Evolutionary conservation across 305 asterid species (phyloP), one percentile per base, ranked within the genome.

Genomic region (Plantago rigida): DNA sequence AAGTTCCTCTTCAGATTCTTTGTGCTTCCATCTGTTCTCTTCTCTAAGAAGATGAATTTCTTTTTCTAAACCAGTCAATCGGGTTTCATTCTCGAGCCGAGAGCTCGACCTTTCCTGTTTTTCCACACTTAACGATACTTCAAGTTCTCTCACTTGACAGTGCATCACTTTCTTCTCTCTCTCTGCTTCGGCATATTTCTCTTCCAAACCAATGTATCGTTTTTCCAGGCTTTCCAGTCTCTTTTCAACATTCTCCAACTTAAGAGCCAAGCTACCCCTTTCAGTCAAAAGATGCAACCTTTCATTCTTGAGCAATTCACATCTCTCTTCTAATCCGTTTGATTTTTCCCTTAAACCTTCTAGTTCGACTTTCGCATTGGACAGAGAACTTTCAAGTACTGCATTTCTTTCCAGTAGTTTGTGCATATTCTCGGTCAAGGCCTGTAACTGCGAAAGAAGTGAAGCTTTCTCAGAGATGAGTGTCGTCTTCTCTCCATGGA

Each of bases 331-430:
- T 13, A 92, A 76, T 34, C 94, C 92, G 74, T 85, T 88, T 2
- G 99, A 83, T 67, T 84, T 89, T 70, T 84, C 94, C 81, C 87
- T 92, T 82, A 92, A 64, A 61, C 91, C 94, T 81, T 84, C 94
- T 54, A 92, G 86, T 68, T 92, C 99, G 63, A 86, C 73, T 75
- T 79, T 89, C 58, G 92, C 89, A 31, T 74, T 73, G 22, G 79
- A 83, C 29, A 92, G 82, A 13, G 91, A 77, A 63, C 73, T 79
- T 80, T 92, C 97, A 55, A 87, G 86, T 60, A 84, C 81, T 12
- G 86, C 90, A 72, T 87, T 89, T 65, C 78, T 84, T 53, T 79
- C 92, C 73, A 89, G 67, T 19, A 89, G 75, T 42, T 77, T 85
- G 76, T 83, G 95, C 92, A 87, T 79, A 65, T 73, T 89, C 65